Evolutionary conservation across 2,329 filamentous ascomycete genomes (phyloP).

Genomic region (Ophiostoma ulmi): DNA sequence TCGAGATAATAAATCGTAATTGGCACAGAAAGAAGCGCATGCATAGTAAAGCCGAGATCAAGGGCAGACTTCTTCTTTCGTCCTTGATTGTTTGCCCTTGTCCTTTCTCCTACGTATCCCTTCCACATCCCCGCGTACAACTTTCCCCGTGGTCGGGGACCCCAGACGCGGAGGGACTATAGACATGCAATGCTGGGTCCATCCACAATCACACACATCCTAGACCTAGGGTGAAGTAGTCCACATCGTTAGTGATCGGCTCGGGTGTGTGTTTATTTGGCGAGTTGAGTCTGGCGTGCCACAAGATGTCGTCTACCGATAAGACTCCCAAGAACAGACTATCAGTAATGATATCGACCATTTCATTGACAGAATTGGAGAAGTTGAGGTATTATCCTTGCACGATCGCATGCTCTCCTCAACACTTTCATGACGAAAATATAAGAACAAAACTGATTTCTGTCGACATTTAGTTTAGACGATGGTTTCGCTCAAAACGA

Average conservation of each 20-base stretch:
- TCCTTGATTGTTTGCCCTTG: neutral
- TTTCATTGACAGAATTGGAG: neutral
- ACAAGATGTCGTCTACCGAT: neutral
- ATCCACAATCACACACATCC: conserved; percentile 13
- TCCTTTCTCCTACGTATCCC: neutral
- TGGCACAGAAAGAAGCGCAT: neutral
- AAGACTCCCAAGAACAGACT: neutral
- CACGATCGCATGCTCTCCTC: neutral
- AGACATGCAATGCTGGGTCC: neutral
- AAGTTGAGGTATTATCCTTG: neutral
- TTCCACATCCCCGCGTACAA: neutral
- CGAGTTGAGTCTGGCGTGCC: neutral
- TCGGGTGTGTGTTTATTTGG: neutral
- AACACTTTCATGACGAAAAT: neutral
- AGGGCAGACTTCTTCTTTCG: neutral
- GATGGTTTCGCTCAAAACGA: neutral
- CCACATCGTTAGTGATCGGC: neutral
- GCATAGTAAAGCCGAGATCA: neutral
- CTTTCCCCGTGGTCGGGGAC: conserved; percentile 9
- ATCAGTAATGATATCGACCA: neutral
- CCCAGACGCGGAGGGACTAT: conserved; percentile 1
- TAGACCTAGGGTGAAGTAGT: neutral
- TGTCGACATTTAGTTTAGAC: neutral
- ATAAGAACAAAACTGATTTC: too few species aligned
- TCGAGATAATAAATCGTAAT: neutral